phyloP scores from a whole-genome alignment of 106 monocot genomes.

The Narthecium ossifragum region DNA sequence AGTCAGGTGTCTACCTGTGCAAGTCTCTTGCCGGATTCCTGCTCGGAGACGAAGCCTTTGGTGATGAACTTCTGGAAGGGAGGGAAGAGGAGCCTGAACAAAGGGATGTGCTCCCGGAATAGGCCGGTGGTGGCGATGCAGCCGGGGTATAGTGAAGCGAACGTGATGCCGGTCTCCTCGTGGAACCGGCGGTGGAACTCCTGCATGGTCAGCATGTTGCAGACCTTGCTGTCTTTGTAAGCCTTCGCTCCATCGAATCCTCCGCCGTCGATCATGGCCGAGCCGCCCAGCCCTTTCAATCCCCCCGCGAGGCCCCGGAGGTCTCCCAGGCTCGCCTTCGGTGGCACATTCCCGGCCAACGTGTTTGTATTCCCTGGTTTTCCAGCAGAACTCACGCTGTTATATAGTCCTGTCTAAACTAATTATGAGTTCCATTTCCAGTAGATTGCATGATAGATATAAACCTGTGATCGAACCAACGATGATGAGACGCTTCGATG shows the following conservation, averaged over 20 bases:
- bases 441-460: no score
- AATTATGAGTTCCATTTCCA: no score
- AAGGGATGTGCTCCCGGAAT: conserved; percentile 86
- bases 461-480: conserved; percentile 94
- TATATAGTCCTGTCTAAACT: no score
- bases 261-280: conserved; percentile 85
- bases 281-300: conserved; percentile 35
- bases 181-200: conserved; percentile 90
- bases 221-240: conserved; percentile 98
- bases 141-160: conserved; percentile 85
- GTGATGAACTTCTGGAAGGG: conserved; percentile 99
- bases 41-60: conserved; percentile 88
- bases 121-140: conserved; percentile 96
- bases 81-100: conserved; percentile 86
- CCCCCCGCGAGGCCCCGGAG: conserved; percentile 64
- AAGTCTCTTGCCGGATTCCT: conserved; percentile 80
- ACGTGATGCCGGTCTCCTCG: conserved; percentile 83
- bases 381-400: no score
- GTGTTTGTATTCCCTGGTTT: conserved; percentile 90
- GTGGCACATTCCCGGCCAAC: conserved; percentile 84
- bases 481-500: conserved; percentile 76
- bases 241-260: conserved; percentile 87
- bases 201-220: conserved; percentile 98
- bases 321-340: conserved; percentile 89
- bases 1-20: no score